Base-by-base conservation (phyloP, 805 yeast genomes). In the Schwanniomyces vanrijiae region DNA sequence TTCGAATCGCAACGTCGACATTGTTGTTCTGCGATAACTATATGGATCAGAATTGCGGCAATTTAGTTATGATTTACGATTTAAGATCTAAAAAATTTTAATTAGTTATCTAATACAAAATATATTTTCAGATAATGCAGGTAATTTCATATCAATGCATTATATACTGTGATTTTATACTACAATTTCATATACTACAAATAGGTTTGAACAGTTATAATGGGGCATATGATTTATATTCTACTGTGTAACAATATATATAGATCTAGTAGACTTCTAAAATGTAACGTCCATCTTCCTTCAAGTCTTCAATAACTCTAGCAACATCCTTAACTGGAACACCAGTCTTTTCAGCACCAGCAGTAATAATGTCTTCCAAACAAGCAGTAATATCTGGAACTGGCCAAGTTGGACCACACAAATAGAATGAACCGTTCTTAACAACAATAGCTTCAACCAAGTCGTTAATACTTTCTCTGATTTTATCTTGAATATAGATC, bases 331-430 rank as follows among this genome's bases (percentile, higher is more conserved):
- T 74, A 58, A 78, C 76, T 43, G 76, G 79, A 44, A 56, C 60
- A 47, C 94, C 95, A 45, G 74, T 77, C 54, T 73, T 75, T 44
- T 72, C 75, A 21, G 96, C 96, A 53, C 88, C 96, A 40, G 79
- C 78, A 20, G 68, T 67, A 43, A 90, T 77, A 56, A 92, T 86
- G 54, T 89, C 96, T 61, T 86, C 86, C 56, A 92, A 75, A 59
- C 96, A 96, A 38, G 85, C 86, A 44, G 96, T 88, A 59, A 92
- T 88, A 66, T 91, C 97, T 9, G 98, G 97, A 61, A 92, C 97
- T 28, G 98, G 98, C 98, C 98, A 92, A 2, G 97, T 92, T 37
- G 98, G 98, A 52, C 98, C 98, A 82, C 98, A 92, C 65, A 92
- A 78, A 73, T 92, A 92, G 81, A 92, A 92, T 21, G 90, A 84